Evolutionary conservation across 192 early-diverging fungal species (phyloP), one percentile per base, ranked within the genome.

Genomic region (Dispira simplex): DNA sequence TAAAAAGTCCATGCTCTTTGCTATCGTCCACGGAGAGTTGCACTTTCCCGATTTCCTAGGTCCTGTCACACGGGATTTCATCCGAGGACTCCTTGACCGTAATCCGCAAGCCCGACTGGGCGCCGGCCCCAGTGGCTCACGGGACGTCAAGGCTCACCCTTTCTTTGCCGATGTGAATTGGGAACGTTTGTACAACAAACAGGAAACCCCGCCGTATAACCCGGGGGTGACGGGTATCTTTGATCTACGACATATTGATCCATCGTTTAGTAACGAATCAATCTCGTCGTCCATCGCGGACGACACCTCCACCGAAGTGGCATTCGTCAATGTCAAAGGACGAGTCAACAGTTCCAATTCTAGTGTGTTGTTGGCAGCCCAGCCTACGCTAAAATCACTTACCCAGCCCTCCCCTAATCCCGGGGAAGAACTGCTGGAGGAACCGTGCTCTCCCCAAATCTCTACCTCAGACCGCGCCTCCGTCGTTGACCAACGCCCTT

Each of bases 101-200:
- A 81, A 86, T 43, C 86, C 86, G 2, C 62, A 71, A 52, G 63
- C 56, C 27, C 77, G 86, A 4, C 75, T 88, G 46, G 86, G 86
- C 14, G 59, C 69, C 43, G 80, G 80, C 10, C 69, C 79, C 4
- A 73, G 70, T 63, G 85, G 80, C 49, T 80, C 83, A 0, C 69
- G 72, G 20, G 81, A 79, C 21, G 74, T 88, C 66, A 80, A 80
- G 65, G 68, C 74, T 23, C 86, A 88, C 63, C 72, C 75, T 26
- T 88, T 81, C 63, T 85, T 86, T 68, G 62, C 68, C 4, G 75
- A 71, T 11, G 71, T 86, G 28, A 83, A 88, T 66, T 88, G 86
- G 86, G 67, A 71, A 23, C 77, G 79, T 57, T 74, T 88, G 23
- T 71, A 77, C 62, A 76, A 74, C 48, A 80, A 83, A 66, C 71